Evolutionary conservation across 192 early-diverging fungal genomes (phyloP).

Genomic region (Coemansia sp.): DNA sequence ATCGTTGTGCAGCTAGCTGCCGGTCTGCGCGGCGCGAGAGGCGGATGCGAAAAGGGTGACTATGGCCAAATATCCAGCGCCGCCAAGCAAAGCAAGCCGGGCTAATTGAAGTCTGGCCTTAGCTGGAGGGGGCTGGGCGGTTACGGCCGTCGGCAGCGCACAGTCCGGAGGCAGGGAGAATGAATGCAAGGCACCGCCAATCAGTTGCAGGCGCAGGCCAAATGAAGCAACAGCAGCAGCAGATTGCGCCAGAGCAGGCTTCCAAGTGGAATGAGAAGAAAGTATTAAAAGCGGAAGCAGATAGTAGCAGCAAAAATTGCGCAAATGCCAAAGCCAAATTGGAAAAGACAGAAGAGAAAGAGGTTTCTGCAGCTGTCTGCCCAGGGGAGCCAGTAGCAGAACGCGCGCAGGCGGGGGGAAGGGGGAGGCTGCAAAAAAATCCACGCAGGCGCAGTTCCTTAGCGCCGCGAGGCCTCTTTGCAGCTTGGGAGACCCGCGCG

Average conservation of each 20-base stretch:
- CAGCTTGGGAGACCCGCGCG: neutral
- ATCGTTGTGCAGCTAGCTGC: constrained; percentile 9
- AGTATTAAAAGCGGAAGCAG: neutral
- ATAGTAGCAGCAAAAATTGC: constrained; percentile 1
- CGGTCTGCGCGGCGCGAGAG: neutral
- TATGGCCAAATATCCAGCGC: no score
- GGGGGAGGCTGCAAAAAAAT: neutral
- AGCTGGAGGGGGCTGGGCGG: neutral
- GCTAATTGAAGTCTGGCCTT: neutral
- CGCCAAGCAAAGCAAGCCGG: neutral
- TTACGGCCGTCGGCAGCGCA: neutral
- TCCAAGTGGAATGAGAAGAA: neutral
- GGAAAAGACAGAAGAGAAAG: neutral
- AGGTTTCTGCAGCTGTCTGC: neutral
- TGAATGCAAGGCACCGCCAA: neutral
- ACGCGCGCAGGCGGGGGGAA: neutral
- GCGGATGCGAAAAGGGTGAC: no score
- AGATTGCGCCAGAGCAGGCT: neutral
- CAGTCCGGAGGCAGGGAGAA: neutral
- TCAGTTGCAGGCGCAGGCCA: no score
- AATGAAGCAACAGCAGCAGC: neutral
- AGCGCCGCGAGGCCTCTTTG: neutral
- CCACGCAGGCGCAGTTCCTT: neutral
- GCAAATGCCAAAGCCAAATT: constrained; percentile 3
- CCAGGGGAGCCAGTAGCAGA: neutral